These are phyloP conservation scores for Alternaria rosae DNA, from an alignment of 2,329 filamentous ascomycete species.

Conservation along the genomic window DNA sequence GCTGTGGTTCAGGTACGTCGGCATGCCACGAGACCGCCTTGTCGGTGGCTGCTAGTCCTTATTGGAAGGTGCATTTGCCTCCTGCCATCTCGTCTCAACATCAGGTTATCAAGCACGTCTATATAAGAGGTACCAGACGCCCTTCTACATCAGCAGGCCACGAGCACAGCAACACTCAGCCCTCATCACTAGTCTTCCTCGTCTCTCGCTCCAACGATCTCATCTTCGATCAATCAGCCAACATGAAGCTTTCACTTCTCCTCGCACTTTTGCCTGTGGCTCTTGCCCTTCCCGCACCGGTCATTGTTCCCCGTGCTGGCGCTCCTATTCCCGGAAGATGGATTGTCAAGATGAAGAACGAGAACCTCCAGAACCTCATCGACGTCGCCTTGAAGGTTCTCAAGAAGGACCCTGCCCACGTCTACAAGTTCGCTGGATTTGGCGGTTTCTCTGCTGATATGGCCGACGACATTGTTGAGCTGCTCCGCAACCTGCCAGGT, in stretches of 20 bases:
- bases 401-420: slow-evolving; percentile 39
- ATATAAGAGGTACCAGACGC: slow-evolving; percentile 39
- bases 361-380: slow-evolving; percentile 36
- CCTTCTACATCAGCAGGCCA: slow-evolving; percentile 31
- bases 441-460: slow-evolving; percentile 51
- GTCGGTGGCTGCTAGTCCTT: slow-evolving; percentile 31
- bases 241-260: slow-evolving; percentile 50
- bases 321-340: slow-evolving; percentile 53
- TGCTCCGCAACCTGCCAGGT: slow-evolving; percentile 39
- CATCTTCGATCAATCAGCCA: slow-evolving; percentile 29
- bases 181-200: slow-evolving; percentile 23
- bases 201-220: slow-evolving; percentile 22
- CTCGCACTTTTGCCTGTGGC: slow-evolving; percentile 50
- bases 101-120: slow-evolving; percentile 18
- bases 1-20: slow-evolving; percentile 23
- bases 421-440: slow-evolving; percentile 50
- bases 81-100: slow-evolving; percentile 16
- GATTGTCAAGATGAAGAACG: slow-evolving; percentile 56
- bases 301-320: slow-evolving; percentile 49
- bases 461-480: slow-evolving; percentile 36
- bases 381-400: slow-evolving; percentile 38
- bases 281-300: slow-evolving; percentile 48
- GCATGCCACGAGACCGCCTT: slow-evolving; percentile 24
- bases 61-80: slow-evolving; percentile 41
- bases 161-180: slow-evolving; percentile 34